Base-by-base conservation (phyloP, 1,284 basidiomycete species). In the Tetrapyrgos nigripes region DNA sequence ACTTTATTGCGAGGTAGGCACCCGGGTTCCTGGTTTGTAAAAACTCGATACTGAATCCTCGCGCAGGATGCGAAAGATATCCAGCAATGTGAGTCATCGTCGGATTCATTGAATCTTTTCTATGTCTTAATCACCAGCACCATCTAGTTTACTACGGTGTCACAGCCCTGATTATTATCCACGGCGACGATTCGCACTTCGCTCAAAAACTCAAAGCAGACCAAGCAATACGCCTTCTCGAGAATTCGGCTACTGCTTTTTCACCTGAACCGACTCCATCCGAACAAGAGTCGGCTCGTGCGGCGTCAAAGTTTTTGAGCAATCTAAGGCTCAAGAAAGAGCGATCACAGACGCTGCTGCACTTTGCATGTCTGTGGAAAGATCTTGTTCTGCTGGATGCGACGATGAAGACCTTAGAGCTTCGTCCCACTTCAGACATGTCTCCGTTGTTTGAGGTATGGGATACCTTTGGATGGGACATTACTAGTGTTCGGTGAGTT, bases 111-210 rank as follows among this genome's bases (percentile, higher is more conserved):
- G n/a, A 14, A 26, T 23, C 21, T 26, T 10, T 33, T 31, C 31
- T 21, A 26, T 50, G 21, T 35, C 17, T 50, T 33, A 23, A 33
- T 23, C 1, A 27, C 33, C 60, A 21, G 54, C 46, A 49, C 24
- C 29, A 31, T 24, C 24, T 50, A 81, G 80, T 73, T 69, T 82
- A 82, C 62, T 74, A 68, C 27, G 71, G 78, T 3, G 14, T 8
- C 31, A 77, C 78, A 1, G 78, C 77, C 2, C 66, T 83, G 53
- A 2, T 37, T 24, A 47, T 21, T 5, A 44, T 69, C 68, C 50
- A 65, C 66, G 28, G 67, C 68, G 47, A 57, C 58, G 17, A 59
- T 70, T 14, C n/a, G 67, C 3, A 50, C 35, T 21, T 57, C 55
- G 8, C 59, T 58, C 0, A 28, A 56, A 24, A 29, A 33, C 19